These are phyloP conservation scores for Cerioporus squamosus DNA, from an alignment of 1,284 basidiomycete genomes.

Conservation along the genomic window DNA sequence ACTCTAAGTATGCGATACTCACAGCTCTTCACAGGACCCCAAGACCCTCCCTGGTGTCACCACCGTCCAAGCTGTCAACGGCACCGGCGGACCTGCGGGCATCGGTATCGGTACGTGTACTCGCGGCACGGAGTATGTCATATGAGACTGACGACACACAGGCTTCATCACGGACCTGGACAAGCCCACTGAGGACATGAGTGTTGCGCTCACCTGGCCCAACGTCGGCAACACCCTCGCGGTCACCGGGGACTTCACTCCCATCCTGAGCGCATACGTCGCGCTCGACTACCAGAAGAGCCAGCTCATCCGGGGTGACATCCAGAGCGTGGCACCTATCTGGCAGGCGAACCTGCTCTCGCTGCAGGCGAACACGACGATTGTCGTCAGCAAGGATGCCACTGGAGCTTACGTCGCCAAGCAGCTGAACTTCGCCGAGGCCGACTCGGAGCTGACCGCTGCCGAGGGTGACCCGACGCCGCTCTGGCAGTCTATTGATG, in stretches of 20 bases:
- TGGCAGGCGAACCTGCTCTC: conserved; percentile 5
- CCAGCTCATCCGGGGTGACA: neutral
- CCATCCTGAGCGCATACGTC: conserved; percentile 9
- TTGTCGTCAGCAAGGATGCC: neutral
- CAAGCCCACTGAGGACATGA: conserved; percentile 5
- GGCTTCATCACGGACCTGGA: conserved; percentile 14
- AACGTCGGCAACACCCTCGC: conserved; percentile 7
- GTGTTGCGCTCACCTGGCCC: conserved; percentile 1
- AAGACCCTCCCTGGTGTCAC: neutral
- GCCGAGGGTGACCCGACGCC: neutral
- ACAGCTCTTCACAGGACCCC: neutral
- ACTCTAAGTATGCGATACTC: neutral
- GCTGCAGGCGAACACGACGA: neutral
- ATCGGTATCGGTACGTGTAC: conserved; percentile 5
- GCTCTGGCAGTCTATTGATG: neutral
- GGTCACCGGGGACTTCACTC: neutral
- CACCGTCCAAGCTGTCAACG: conserved; percentile 5
- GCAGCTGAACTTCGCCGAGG: neutral
- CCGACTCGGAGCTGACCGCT: neutral
- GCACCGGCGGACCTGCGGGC: neutral
- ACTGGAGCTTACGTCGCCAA: neutral
- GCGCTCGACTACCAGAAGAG: conserved; percentile 2
- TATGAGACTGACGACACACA: neutral
- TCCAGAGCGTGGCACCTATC: neutral
- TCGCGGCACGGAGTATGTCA: too few species aligned